A percentile compares a stretch with the other conserved stretches of the same genome.
These are phyloP conservation scores for Pistacia vera DNA, from an alignment of 345 rosid species.

Conservation along the genomic window DNA sequence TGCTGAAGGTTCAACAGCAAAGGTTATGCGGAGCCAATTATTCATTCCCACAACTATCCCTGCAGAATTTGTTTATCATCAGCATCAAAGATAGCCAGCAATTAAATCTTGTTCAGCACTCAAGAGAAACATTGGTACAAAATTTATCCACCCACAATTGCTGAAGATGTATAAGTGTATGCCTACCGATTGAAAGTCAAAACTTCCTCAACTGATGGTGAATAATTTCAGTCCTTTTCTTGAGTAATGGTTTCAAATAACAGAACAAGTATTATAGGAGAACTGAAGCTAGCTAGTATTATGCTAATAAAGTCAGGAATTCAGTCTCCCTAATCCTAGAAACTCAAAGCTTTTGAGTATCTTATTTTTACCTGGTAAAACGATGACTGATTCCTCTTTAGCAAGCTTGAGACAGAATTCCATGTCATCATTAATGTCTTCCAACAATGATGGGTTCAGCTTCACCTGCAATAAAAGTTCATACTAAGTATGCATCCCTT, in stretches of 20 bases:
- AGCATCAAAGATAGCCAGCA: too few species aligned
- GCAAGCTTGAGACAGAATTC: slow-evolving; percentile 69
- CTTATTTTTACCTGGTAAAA: slow-evolving; percentile 47
- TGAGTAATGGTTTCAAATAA: too few species aligned
- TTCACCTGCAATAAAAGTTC: slow-evolving; percentile 38
- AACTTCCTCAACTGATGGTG: too few species aligned
- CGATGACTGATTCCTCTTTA: slow-evolving; percentile 55
- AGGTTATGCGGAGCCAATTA: slow-evolving; percentile 52
- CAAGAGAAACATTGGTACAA: too few species aligned
- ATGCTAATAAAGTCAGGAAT: neutral
- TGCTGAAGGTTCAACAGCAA: slow-evolving; percentile 34
- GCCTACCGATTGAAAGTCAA: too few species aligned
- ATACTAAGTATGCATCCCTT: neutral
- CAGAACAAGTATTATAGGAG: too few species aligned
- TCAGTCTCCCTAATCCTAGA: neutral
- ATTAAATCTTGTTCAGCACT: too few species aligned
- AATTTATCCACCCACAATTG: too few species aligned
- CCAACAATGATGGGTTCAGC: slow-evolving; percentile 34
- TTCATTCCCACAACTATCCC: slow-evolving; percentile 42
- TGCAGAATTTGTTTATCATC: slow-evolving; percentile 16
- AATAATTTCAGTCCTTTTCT: too few species aligned
- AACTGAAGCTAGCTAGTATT: neutral
- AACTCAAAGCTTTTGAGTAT: neutral
- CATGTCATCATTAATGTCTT: slow-evolving; percentile 54
- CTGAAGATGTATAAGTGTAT: too few species aligned